These are phyloP conservation scores for Ophiostoma pallidulum DNA, from an alignment of 2,329 filamentous ascomycete species.

Conservation along the genomic window DNA sequence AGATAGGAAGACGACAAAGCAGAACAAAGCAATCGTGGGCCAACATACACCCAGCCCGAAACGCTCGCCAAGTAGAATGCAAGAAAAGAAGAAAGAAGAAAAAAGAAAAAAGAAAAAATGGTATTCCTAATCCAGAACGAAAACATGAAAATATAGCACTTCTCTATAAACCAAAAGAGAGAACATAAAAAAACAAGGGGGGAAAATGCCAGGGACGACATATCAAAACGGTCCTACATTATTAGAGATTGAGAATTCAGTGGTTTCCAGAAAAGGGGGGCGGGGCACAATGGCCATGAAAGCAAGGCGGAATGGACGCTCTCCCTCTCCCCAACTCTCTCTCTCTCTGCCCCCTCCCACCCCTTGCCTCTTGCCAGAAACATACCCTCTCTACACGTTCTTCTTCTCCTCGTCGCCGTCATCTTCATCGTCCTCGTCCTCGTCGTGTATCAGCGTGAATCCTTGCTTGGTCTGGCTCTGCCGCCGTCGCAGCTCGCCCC, in stretches of 20 bases:
- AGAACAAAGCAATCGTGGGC: background rate
- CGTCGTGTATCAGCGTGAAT: constrained; percentile 14
- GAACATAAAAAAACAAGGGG: too few relatives aligned
- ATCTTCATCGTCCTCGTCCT: constrained; percentile 13
- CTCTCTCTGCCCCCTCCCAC: too few relatives aligned
- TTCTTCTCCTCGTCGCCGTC: constrained; percentile 14
- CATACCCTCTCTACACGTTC: constrained; percentile 4
- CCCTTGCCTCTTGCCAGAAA: too few relatives aligned
- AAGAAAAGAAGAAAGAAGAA: background rate
- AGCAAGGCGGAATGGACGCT: background rate
- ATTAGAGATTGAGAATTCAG: too few relatives aligned
- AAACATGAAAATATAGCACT: background rate
- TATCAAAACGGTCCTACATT: background rate
- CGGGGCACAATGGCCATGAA: too few relatives aligned
- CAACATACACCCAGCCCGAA: too few relatives aligned
- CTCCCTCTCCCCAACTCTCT: too few relatives aligned
- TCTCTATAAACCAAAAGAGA: too few relatives aligned
- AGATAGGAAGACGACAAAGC: background rate
- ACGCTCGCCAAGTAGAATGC: too few relatives aligned
- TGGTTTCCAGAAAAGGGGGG: too few relatives aligned
- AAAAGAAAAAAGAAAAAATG: background rate
- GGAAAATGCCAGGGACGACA: too few relatives aligned
- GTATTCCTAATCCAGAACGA: background rate
- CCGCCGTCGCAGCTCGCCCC: constrained; percentile 52
- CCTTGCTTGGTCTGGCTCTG: constrained; percentile 32